Evolutionary conservation across 768 basidiomycete species (phyloP).

Genomic region (Obba rivulosa): DNA sequence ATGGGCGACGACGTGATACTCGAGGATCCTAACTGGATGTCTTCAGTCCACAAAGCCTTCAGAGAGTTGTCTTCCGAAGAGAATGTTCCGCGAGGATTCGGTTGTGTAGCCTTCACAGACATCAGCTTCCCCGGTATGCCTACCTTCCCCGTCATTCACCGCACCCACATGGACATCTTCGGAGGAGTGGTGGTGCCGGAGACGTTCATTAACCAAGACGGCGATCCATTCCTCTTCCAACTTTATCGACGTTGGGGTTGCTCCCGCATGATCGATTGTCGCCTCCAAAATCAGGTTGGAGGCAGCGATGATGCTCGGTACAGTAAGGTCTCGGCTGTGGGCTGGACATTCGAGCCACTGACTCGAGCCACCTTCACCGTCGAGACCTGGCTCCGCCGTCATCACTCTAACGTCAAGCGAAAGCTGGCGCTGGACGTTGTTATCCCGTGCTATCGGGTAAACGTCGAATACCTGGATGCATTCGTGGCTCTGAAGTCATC

Average conservation of each 20-base stretch:
- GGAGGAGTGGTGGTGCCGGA: constrained; percentile 43
- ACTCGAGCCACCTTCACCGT: constrained; percentile 33
- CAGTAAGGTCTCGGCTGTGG: constrained; percentile 33
- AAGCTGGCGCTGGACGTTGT: constrained; percentile 50
- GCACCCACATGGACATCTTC: constrained; percentile 53
- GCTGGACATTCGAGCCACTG: constrained; percentile 47
- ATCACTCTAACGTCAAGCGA: constrained; percentile 19
- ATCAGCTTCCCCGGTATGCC: constrained; percentile 54
- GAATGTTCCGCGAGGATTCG: constrained; percentile 40
- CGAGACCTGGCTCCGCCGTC: constrained; percentile 31
- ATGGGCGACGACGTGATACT: constrained; percentile 54
- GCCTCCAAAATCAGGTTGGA: constrained; percentile 41
- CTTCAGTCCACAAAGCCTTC: constrained; percentile 36
- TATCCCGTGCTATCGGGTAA: constrained; percentile 52
- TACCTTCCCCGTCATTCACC: constrained; percentile 54
- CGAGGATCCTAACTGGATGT: constrained; percentile 48
- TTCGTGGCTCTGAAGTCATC: constrained; percentile 44
- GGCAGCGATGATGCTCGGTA: constrained; percentile 44
- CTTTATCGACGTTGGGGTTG: constrained; percentile 54
- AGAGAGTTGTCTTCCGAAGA: constrained; percentile 23
- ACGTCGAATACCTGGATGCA: constrained; percentile 33
- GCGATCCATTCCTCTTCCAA: constrained; percentile 54
- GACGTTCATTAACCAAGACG: constrained; percentile 53
- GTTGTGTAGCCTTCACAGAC: constrained; percentile 55
- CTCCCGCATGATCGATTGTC: constrained; percentile 37